These are phyloP conservation scores for Moringa oleifera DNA, from an alignment of 345 rosid genomes.

Conservation along the genomic window DNA sequence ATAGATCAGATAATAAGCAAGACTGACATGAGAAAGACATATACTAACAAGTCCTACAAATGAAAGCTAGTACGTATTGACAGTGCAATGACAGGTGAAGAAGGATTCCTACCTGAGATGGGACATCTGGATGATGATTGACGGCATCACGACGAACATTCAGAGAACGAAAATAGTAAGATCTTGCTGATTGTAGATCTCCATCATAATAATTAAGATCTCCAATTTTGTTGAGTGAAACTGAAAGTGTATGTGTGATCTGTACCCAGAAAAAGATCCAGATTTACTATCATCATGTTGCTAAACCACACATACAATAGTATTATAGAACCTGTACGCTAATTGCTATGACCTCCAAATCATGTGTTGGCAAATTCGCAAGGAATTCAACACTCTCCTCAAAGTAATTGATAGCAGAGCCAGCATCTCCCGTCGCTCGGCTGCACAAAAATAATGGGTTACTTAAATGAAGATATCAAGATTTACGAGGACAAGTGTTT, in stretches of 20 bases:
- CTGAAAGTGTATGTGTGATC: slow-evolving; percentile 88
- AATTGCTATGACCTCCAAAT: slow-evolving; percentile 64
- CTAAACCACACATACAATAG: neutral
- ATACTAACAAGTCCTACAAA: neutral
- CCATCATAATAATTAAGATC: slow-evolving; percentile 90
- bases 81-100: neutral
- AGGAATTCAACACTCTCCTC: slow-evolving; percentile 91
- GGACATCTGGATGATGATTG: slow-evolving; percentile 42
- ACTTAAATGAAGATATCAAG: too few species aligned
- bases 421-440: slow-evolving; percentile 83
- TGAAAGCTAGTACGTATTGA: neutral
- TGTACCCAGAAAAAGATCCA: slow-evolving; percentile 25
- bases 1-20: neutral
- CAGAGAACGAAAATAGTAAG: slow-evolving; percentile 67
- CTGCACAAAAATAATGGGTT: slow-evolving; percentile 34
- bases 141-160: slow-evolving; percentile 75
- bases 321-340: slow-evolving; percentile 1
- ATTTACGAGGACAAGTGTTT: too few species aligned
- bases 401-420: slow-evolving; percentile 65
- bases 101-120: slow-evolving; percentile 63
- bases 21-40: neutral
- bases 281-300: neutral
- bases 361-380: slow-evolving; percentile 59
- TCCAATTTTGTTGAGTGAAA: slow-evolving; percentile 93
- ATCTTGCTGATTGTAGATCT: slow-evolving; percentile 77